phyloP scores from a whole-genome alignment of 1,139 yeast species.

The Starmera stellimalicola region DNA sequence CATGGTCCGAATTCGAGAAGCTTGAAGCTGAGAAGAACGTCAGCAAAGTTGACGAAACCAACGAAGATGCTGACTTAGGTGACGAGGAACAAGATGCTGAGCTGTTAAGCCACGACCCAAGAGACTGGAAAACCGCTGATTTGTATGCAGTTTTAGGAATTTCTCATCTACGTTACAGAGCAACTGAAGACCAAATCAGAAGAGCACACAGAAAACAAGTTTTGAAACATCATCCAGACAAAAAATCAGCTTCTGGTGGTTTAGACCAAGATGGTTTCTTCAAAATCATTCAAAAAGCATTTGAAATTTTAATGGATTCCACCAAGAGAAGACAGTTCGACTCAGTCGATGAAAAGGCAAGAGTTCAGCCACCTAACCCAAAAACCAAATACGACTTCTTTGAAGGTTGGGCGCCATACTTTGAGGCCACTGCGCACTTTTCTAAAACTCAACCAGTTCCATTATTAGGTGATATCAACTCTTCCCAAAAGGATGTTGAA shows the following conservation, averaged over 20 bases:
- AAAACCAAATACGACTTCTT: slow-evolving; percentile 66
- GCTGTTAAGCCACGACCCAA: slow-evolving; percentile 81
- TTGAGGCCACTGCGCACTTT: slow-evolving; percentile 84
- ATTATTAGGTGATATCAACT: slow-evolving; percentile 54
- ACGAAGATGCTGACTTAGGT: slow-evolving; percentile 69
- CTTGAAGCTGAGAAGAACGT: slow-evolving; percentile 90
- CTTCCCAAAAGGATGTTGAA: slow-evolving; percentile 80
- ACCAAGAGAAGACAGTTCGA: slow-evolving; percentile 86
- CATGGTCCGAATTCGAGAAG: slow-evolving; percentile 96
- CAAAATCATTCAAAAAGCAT: slow-evolving; percentile 95
- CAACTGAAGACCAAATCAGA: slow-evolving; percentile 89
- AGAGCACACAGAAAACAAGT: slow-evolving; percentile 97
- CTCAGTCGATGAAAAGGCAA: slow-evolving; percentile 87
- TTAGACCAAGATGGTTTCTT: slow-evolving; percentile 94
- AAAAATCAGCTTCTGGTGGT: slow-evolving; percentile 81
- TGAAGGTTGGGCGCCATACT: slow-evolving; percentile 89
- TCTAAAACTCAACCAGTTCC: slow-evolving; percentile 90
- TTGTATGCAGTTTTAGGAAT: slow-evolving; percentile 94
- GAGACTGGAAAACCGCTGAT: slow-evolving; percentile 97
- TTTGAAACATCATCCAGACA: slow-evolving; percentile 95
- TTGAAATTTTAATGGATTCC: slow-evolving; percentile 82
- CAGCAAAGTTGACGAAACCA: slow-evolving; percentile 55
- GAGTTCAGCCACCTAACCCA: slow-evolving; percentile 70
- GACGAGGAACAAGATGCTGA: slow-evolving; percentile 60
- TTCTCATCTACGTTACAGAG: slow-evolving; percentile 82